A percentile compares a stretch with the other conserved stretches of the same genome.
phyloP scores from a whole-genome alignment of 352 stramenopile genomes.

The Thraustochytrium striatum region DNA sequence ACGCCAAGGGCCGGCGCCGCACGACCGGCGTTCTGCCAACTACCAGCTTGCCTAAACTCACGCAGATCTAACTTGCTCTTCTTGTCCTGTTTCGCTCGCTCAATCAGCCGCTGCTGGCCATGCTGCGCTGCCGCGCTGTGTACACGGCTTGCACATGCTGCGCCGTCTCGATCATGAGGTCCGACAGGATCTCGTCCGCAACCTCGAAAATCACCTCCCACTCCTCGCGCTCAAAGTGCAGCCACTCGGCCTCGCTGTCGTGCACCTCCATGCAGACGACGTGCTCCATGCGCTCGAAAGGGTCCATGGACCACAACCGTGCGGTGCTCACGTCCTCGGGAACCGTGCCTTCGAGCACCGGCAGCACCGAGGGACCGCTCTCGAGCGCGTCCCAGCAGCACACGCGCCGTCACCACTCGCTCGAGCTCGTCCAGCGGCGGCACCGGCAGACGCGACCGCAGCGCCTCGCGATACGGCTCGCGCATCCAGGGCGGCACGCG shows the following conservation, averaged over 20 bases:
- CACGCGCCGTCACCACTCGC: not conserved
- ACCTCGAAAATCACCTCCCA: constrained; percentile 44
- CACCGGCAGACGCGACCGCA: constrained; percentile 10
- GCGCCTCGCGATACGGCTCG: not conserved
- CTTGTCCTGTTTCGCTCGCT: too few relatives aligned
- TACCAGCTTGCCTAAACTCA: too few relatives aligned
- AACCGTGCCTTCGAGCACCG: too few relatives aligned
- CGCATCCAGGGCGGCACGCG: not conserved
- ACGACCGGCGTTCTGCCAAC: too few relatives aligned
- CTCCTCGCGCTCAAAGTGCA: constrained; percentile 32
- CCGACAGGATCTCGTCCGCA: constrained; percentile 26
- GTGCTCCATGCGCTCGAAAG: constrained; percentile 36
- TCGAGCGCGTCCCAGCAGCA: constrained; percentile 41
- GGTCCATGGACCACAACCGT: constrained; percentile 16
- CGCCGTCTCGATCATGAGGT: constrained; percentile 42
- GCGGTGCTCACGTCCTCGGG: too few relatives aligned
- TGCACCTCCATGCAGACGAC: constrained; percentile 25
- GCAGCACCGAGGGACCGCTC: constrained; percentile 1
- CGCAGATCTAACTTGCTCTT: too few relatives aligned
- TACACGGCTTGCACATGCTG: constrained; percentile 14
- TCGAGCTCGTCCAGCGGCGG: not conserved
- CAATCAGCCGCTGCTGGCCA: too few relatives aligned
- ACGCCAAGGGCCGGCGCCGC: too few relatives aligned
- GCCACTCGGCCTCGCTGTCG: constrained; percentile 31
- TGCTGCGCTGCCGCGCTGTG: too few relatives aligned